Evolutionary conservation across 2,329 filamentous ascomycete species (phyloP).

Genomic region (Aphanoascus verrucosus): DNA sequence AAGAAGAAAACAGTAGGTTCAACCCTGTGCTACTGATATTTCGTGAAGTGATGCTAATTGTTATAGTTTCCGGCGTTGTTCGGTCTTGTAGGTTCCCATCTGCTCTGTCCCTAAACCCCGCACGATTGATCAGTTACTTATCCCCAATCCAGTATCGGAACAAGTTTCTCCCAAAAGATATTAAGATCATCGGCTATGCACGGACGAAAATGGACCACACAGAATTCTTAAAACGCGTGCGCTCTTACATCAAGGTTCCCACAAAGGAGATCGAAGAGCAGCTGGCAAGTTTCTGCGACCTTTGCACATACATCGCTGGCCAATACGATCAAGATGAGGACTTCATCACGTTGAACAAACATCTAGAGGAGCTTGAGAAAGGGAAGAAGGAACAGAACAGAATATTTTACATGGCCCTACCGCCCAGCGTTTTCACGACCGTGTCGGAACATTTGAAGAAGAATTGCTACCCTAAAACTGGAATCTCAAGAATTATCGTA

Average conservation of each 20-base stretch:
- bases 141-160: constrained; percentile 66
- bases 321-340: constrained; percentile 97
- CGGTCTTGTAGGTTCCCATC: constrained; percentile 64
- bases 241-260: constrained; percentile 96
- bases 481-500: constrained; percentile 89
- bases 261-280: constrained; percentile 97
- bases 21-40: constrained; percentile 14
- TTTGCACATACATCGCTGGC: constrained; percentile 91
- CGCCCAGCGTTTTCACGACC: constrained; percentile 93
- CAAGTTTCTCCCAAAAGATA: constrained; percentile 93
- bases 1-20: constrained; percentile 90
- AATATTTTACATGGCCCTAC: constrained; percentile 98
- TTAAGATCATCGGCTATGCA: constrained; percentile 96
- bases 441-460: constrained; percentile 95
- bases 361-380: constrained; percentile 75
- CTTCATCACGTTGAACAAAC: constrained; percentile 73
- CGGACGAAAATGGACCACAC: constrained; percentile 98
- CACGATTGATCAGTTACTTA: constrained; percentile 14
- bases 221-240: constrained; percentile 87
- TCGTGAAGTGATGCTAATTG: constrained; percentile 13
- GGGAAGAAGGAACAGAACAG: constrained; percentile 74
- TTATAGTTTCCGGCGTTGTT: constrained; percentile 87
- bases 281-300: constrained; percentile 73
- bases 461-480: constrained; percentile 87
- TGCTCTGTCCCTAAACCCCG: background rate